Percentiles rank a stretch among this genome's conserved stretches.
phyloP scores from a whole-genome alignment of 176 grass and related monocot species.

The Areca catechu region DNA sequence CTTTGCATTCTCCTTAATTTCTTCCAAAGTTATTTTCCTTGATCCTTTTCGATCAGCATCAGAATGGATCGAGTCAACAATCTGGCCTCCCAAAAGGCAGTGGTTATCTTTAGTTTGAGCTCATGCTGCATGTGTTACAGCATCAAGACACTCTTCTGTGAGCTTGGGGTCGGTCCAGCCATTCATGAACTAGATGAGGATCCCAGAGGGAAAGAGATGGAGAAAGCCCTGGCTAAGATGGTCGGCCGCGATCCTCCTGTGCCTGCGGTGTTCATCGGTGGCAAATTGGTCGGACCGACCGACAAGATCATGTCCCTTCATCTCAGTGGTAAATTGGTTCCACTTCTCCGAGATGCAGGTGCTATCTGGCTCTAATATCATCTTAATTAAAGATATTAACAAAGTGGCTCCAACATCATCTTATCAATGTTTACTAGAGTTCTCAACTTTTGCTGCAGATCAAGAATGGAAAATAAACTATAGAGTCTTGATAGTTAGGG shows the following conservation, averaged over 20 bases:
- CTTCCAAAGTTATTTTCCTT: too few relatives aligned
- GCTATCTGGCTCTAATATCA: constrained; percentile 49
- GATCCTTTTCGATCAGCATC: too few relatives aligned
- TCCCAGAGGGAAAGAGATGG: constrained; percentile 38
- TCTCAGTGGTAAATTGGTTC: constrained; percentile 49
- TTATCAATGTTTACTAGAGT: too few relatives aligned
- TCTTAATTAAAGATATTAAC: not conserved
- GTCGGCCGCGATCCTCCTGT: constrained; percentile 39
- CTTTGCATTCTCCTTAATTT: too few relatives aligned
- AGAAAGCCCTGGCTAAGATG: constrained; percentile 37
- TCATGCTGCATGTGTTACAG: constrained; percentile 77
- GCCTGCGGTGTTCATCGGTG: constrained; percentile 60
- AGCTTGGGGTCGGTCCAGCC: constrained; percentile 37
- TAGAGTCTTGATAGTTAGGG: too few relatives aligned
- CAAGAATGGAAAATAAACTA: too few relatives aligned
- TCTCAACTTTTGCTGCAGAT: too few relatives aligned
- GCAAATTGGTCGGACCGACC: constrained; percentile 44
- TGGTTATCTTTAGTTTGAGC: constrained; percentile 59
- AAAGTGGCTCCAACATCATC: too few relatives aligned
- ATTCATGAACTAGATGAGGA: constrained; percentile 55
- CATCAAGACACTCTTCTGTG: constrained; percentile 48
- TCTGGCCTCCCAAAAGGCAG: constrained; percentile 44
- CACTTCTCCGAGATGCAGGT: constrained; percentile 47
- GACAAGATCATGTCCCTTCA: constrained; percentile 60
- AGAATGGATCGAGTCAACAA: constrained; percentile 28